Base-by-base conservation (phyloP, 2,329 filamentous ascomycete genomes). In the Nectriaceae sp. region DNA sequence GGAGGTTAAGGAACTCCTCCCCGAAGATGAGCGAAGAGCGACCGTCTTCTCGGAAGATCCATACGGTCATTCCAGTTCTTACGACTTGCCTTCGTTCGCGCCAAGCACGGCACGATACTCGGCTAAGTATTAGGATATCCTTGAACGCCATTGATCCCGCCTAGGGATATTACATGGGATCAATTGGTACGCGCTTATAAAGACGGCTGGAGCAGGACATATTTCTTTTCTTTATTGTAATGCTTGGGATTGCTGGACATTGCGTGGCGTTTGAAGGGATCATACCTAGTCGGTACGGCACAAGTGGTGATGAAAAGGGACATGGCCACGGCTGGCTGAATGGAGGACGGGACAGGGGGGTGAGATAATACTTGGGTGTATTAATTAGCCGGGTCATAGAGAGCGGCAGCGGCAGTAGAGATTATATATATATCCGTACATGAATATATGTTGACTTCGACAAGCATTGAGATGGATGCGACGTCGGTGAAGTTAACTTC, bases 1-100 rank as follows among this genome's bases (percentile, higher is more conserved):
- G 94, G 94, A 99, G 67, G 88, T 97, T 66, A 97, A 97, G 75
- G 93, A 97, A 54, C 79, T 90, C 11, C 78, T 94, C 16, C 83
- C 87, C 38, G 89, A 94, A 56, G 90, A 94, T 47, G 89, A 93
- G 50, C 85, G 88, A 50, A 82, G 88, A 49, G 76, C 76, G 19
- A 91, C 89, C 2, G 71, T 88, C 39, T 94, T 92, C 69, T 75
- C 79, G 39, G 87, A 90, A 48, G 84, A 87, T 55, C 80, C 81
- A 2, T 84, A 83, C 53, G 77, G 75, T 42, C 83, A 84, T 33
- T 73, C 79, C 2, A 78, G 74, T 53, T 67, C 71, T 5, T 82
- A 77, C 63, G 80, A 83, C 47, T 69, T 77, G 58, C 70, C 76
- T 4, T 78, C 76, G 62, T 77, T 77, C 24, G 75, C 74, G 24